phyloP scores from a whole-genome alignment of 257 asterid species.

The Gynochthodes officinalis region DNA sequence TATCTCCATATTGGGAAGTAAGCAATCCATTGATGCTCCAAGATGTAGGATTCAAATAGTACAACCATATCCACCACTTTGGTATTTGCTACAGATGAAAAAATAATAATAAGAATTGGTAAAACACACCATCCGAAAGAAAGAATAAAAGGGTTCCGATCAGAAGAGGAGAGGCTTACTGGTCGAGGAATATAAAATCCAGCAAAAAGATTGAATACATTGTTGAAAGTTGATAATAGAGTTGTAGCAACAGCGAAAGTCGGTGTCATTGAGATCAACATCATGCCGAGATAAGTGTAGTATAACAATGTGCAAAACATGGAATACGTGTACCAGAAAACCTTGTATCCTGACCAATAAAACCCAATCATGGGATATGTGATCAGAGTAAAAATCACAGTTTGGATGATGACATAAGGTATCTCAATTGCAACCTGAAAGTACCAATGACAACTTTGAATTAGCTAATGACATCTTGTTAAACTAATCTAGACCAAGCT shows the following conservation, averaged over 20 bases:
- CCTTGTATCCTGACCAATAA: neutral
- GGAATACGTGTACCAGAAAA: neutral
- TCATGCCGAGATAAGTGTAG: conserved; percentile 28
- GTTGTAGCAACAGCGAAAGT: conserved; percentile 21
- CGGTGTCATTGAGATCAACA: conserved; percentile 26
- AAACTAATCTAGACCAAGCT: no score
- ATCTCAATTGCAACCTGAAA: neutral
- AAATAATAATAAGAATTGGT: no score
- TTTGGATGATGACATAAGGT: neutral
- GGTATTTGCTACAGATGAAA: no score
- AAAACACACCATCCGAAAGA: no score
- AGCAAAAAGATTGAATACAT: conserved; percentile 40
- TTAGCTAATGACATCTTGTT: no score
- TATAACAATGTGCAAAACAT: neutral
- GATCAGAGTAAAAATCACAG: neutral
- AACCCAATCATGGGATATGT: neutral
- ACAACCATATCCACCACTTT: no score
- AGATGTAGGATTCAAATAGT: no score
- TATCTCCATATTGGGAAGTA: no score
- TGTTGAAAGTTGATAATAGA: conserved; percentile 43
- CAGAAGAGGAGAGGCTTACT: conserved; percentile 17
- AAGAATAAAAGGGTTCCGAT: no score
- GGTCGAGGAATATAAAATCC: conserved; percentile 58
- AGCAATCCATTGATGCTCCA: no score
- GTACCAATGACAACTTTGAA: no score